Evolutionary conservation across 768 basidiomycete species (phyloP).

Genomic region (Suillus occidentalis): DNA sequence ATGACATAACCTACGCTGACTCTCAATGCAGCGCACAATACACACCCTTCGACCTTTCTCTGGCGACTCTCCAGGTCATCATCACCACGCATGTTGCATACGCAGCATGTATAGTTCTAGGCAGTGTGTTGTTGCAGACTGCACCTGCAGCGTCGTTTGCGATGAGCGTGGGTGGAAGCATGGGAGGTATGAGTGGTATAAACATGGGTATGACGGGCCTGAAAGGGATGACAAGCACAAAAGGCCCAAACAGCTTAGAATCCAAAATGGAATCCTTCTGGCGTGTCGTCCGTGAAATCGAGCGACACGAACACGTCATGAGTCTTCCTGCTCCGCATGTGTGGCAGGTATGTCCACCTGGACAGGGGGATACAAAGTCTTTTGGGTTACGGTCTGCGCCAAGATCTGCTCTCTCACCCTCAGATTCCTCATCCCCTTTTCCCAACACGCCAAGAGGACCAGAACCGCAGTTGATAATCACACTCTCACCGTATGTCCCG

Average conservation of each 20-base stretch:
- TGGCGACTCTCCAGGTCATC: conserved; percentile 74
- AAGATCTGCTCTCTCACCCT: conserved; percentile 6
- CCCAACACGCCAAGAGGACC: background rate
- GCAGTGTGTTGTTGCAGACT: conserved; percentile 86
- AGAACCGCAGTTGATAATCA: conserved; percentile 59
- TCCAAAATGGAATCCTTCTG: conserved; percentile 82
- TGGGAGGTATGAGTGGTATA: conserved; percentile 5
- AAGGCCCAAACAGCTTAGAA: conserved; percentile 28
- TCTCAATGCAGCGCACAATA: conserved; percentile 48
- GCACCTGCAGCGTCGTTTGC: conserved; percentile 50
- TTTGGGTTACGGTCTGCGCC: conserved; percentile 6
- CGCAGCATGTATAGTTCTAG: conserved; percentile 79
- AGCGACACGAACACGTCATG: conserved; percentile 79
- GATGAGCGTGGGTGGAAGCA: background rate
- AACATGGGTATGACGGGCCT: conserved; percentile 11
- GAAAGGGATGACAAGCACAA: background rate
- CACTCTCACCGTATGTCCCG: conserved; percentile 76
- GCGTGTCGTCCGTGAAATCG: conserved; percentile 83
- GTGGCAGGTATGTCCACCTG: conserved; percentile 73
- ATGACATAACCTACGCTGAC: background rate
- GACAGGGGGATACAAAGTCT: conserved; percentile 15
- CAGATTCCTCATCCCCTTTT: background rate
- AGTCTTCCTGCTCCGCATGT: conserved; percentile 86
- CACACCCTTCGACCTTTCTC: conserved; percentile 75
- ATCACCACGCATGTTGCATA: conserved; percentile 85